Evolutionary conservation across 306 rosid genomes (phyloP).

Genomic region (Styphnolobium japonicum): DNA sequence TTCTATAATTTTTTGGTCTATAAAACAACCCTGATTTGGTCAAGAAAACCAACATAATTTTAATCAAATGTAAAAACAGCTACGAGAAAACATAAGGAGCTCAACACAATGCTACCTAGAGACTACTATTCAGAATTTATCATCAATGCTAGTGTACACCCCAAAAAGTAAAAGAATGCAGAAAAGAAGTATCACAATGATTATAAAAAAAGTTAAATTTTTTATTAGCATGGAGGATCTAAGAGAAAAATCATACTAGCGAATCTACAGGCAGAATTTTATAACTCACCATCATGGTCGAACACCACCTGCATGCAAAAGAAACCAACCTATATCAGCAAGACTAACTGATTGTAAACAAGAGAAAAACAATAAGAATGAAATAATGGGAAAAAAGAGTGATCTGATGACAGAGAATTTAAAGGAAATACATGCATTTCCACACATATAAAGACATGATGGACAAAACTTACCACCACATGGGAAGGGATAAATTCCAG

Average conservation of each 20-base stretch:
- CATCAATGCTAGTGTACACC: not conserved
- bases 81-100: not conserved
- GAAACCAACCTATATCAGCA: conserved; percentile 25
- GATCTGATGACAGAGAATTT: not conserved
- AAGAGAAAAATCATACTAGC: conserved; percentile 22
- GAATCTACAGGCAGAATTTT: conserved; percentile 15
- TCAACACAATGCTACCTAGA: not conserved
- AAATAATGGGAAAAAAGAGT: not conserved
- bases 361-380: not conserved
- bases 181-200: not conserved
- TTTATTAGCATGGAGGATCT: not conserved
- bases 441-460: not conserved
- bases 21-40: not conserved
- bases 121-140: not conserved
- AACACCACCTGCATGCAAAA: conserved; percentile 85
- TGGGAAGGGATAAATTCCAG: conserved; percentile 87
- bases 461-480: conserved; percentile 73
- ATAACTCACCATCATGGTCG: conserved; percentile 95
- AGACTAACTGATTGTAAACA: not conserved
- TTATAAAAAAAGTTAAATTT: not conserved
- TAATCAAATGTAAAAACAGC: not conserved
- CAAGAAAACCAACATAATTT: not conserved
- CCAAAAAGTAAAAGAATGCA: conserved; percentile 7
- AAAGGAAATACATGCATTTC: conserved; percentile 10
- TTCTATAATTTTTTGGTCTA: conserved; percentile 1